Percentiles rank a stretch among this genome's conserved stretches.
These are phyloP conservation scores for Beauveria sp. DNA, from an alignment of 2,329 filamentous ascomycete species.

Conservation along the genomic window DNA sequence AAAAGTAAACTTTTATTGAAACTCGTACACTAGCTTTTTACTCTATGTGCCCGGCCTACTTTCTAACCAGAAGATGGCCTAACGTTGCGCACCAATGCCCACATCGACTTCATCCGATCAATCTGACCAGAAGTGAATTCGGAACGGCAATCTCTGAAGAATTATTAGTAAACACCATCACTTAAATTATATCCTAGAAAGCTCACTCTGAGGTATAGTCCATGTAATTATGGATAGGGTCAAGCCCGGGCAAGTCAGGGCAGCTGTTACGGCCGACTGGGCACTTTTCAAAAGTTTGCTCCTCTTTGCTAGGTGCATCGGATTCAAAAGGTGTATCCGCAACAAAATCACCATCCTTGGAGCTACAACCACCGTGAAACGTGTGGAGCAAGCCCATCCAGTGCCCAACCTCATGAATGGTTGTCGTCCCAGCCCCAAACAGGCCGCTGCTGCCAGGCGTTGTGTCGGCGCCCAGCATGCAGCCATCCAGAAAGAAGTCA, in stretches of 20 bases:
- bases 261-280: constrained; percentile 29
- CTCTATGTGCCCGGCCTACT: no score
- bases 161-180: background rate
- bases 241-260: constrained; percentile 22
- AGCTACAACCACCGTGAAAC: constrained; percentile 33
- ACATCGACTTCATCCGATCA: background rate
- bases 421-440: constrained; percentile 26
- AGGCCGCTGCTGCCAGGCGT: constrained; percentile 29
- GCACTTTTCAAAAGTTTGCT: constrained; percentile 21
- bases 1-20: no score
- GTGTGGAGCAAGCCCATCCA: constrained; percentile 42
- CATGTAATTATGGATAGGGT: constrained; percentile 33
- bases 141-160: background rate
- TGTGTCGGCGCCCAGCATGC: constrained; percentile 28
- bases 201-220: constrained; percentile 22
- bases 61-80: constrained; percentile 21
- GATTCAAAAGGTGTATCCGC: background rate
- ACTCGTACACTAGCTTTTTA: no score
- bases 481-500: constrained; percentile 31
- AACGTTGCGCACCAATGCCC: background rate
- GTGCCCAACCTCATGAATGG: constrained; percentile 38
- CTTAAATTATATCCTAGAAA: background rate
- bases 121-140: background rate
- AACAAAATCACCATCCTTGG: constrained; percentile 26
- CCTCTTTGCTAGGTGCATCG: background rate